These are phyloP conservation scores for Eucalyptus pauciflora DNA, from an alignment of 345 rosid species.

Conservation along the genomic window DNA sequence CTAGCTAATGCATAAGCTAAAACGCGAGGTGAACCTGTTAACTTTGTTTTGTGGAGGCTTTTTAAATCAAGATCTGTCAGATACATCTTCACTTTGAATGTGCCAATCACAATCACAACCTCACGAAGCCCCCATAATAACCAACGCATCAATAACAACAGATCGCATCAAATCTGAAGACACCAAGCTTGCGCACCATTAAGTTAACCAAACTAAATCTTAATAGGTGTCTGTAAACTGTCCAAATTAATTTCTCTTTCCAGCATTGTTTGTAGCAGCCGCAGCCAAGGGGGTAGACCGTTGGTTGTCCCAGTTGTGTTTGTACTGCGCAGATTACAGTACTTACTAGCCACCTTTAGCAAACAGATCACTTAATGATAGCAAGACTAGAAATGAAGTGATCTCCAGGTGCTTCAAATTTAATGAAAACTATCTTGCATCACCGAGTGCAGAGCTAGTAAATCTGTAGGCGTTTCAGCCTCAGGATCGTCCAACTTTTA, in stretches of 20 bases:
- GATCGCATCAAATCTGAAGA: not conserved
- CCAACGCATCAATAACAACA: not conserved
- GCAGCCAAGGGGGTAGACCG: not conserved
- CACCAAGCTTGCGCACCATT: not conserved
- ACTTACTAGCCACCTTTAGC: not conserved
- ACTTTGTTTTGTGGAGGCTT: not conserved
- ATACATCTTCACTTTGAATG: not conserved
- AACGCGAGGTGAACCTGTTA: not conserved
- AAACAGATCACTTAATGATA: not conserved
- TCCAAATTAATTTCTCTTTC: not conserved
- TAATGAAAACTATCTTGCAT: not conserved
- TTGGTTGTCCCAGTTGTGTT: not conserved
- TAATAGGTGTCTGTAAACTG: not conserved
- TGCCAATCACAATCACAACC: not conserved
- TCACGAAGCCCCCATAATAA: not conserved
- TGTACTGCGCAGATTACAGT: not conserved
- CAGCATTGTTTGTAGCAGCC: not conserved
- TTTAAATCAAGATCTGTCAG: not conserved
- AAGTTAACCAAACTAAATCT: not conserved
- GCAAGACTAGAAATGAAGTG: not conserved
- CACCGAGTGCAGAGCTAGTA: not conserved
- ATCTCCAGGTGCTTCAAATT: not conserved
- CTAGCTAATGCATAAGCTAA: not conserved
- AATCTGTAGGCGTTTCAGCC: not conserved
- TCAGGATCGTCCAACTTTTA: not conserved